Conservation (phyloP, 352 stramenopile genomes). For the Globisporangium radiosum region DNA sequence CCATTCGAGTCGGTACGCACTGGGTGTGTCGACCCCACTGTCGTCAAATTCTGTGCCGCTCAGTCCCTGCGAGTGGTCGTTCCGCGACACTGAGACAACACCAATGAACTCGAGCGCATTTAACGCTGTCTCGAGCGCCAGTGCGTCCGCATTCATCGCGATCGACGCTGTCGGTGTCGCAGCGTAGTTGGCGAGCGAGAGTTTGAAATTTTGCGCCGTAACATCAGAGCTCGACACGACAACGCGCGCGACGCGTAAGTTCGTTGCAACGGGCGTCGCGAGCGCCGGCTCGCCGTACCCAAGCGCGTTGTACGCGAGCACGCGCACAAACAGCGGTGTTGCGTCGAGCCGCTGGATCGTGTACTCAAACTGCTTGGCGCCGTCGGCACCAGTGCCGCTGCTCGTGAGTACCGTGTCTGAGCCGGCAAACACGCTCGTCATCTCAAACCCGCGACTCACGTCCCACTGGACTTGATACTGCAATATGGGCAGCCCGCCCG, state of each 20-base stretch:
- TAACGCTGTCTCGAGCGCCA: conserved; percentile 48
- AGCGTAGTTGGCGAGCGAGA: conserved; percentile 53
- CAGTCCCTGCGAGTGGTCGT: conserved; percentile 53
- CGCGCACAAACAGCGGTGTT: conserved; percentile 68
- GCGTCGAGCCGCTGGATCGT: conserved; percentile 43
- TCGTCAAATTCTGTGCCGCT: conserved; percentile 33
- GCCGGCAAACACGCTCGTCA: conserved; percentile 53
- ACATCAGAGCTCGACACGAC: conserved; percentile 27
- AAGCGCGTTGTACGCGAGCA: conserved; percentile 76
- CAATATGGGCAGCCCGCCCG: conserved; percentile 71
- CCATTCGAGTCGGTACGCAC: conserved; percentile 51
- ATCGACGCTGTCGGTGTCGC: conserved; percentile 28
- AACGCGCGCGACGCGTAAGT: conserved; percentile 47
- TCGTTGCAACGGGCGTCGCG: conserved; percentile 34
- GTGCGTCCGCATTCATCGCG: conserved; percentile 37
- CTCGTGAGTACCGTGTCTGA: conserved; percentile 27
- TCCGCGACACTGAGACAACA: conserved; percentile 42
- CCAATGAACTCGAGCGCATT: conserved; percentile 40
- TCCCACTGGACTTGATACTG: conserved; percentile 94
- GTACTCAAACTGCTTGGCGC: conserved; percentile 18
- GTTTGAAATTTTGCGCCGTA: conserved; percentile 40
- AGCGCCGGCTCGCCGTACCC: conserved; percentile 56
- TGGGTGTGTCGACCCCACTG: conserved; percentile 32
- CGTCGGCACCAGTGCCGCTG: background rate
- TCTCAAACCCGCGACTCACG: conserved; percentile 72